A percentile compares a stretch with the other conserved stretches of the same genome.
These are phyloP conservation scores for Astrothelium subdiscretum DNA, from an alignment of 495 filamentous ascomycete species.

Conservation along the genomic window DNA sequence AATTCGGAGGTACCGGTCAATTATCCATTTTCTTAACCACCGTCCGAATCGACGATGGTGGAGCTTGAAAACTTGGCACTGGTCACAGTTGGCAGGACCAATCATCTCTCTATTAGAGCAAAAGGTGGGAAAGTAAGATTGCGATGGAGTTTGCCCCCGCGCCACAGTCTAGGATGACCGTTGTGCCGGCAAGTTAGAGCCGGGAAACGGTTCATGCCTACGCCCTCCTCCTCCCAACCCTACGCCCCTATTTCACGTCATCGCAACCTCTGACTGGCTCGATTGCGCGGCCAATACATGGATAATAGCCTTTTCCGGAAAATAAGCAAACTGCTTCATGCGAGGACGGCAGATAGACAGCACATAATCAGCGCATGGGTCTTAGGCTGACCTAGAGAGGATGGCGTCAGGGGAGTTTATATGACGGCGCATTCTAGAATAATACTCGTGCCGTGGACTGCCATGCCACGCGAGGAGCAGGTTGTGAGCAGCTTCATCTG, in stretches of 20 bases:
- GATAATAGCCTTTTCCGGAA: not conserved
- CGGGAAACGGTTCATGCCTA: not conserved
- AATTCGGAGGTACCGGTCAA: not conserved
- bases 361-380: not conserved
- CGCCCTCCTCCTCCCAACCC: not conserved
- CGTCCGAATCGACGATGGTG: not conserved
- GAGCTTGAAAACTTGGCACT: not conserved
- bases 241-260: not conserved
- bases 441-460: not conserved
- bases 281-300: not conserved
- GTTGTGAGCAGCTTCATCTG: not conserved
- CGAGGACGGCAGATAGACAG: not conserved
- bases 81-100: constrained; percentile 1
- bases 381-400: not conserved
- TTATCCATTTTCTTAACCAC: not conserved
- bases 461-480: not conserved
- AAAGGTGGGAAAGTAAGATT: not conserved
- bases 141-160: not conserved
- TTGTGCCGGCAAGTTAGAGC: not conserved
- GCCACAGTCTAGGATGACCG: not conserved
- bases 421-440: not conserved
- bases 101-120: not conserved
- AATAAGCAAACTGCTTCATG: not conserved
- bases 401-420: constrained; percentile 1
- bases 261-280: not conserved